Conservation (phyloP, 1,139 yeast genomes). For the Saccharomyces uvarum region DNA sequence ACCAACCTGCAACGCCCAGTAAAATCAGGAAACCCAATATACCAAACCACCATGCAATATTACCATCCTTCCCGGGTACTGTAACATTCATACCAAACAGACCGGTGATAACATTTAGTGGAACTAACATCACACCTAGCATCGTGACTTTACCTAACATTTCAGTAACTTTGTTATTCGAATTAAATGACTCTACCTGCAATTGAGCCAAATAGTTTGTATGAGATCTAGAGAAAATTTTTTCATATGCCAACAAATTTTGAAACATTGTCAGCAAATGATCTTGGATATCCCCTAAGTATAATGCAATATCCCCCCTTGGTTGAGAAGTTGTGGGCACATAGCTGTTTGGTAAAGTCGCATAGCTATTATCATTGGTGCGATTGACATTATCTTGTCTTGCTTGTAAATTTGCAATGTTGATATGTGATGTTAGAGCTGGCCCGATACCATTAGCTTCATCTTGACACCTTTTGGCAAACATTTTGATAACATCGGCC, state of each 20-base stretch:
- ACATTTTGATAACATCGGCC: conserved; percentile 96
- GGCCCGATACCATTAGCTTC: conserved; percentile 35
- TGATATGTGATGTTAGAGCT: conserved; percentile 33
- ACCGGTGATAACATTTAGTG: conserved; percentile 85
- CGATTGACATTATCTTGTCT: conserved; percentile 3
- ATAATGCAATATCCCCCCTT: conserved; percentile 75
- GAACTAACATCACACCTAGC: conserved; percentile 83
- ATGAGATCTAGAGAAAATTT: conserved; percentile 85
- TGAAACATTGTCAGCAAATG: conserved; percentile 95
- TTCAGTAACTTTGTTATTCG: conserved; percentile 76
- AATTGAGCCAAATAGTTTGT: conserved; percentile 87
- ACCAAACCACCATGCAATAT: conserved; percentile 58
- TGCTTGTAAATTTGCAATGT: conserved; percentile 32
- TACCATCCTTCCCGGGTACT: conserved; percentile 63
- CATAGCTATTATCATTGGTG: background rate
- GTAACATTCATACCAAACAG: conserved; percentile 91
- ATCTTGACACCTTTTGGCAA: conserved; percentile 92
- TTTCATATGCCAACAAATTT: conserved; percentile 80
- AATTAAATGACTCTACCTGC: conserved; percentile 83
- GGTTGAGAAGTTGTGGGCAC: conserved; percentile 39
- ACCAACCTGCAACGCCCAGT: conserved; percentile 32
- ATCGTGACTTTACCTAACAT: conserved; percentile 84
- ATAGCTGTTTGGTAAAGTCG: background rate
- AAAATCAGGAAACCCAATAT: conserved; percentile 48
- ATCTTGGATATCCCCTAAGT: conserved; percentile 94